Evolutionary conservation across 1,284 basidiomycete genomes (phyloP), one percentile per base, ranked within the genome.

Genomic region (Ceratobasidium papillatum): DNA sequence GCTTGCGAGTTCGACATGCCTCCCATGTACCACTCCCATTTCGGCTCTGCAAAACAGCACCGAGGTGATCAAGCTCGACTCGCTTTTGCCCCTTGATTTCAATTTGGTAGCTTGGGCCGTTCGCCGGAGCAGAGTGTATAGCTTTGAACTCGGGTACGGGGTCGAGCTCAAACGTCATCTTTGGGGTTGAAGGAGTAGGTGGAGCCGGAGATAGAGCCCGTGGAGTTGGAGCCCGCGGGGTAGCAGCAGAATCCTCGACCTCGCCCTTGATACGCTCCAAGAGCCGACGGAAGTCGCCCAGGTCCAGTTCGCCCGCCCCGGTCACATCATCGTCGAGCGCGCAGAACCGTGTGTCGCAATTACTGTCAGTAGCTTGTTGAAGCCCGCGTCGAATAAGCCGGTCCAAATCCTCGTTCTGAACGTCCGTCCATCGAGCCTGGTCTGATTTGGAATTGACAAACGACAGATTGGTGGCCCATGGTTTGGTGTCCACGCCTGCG

Each of bases 401-500:
- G 30, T 76, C 65, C 56, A 76, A 47, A n/a, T 76, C 76, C 22
- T 62, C 61, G 22, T 68, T 72, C 14, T 74, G 74, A n/a, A 45
- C 66, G 22, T 72, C 71, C 68, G 61, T 72, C 76, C 76, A 76
- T 17, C 75, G 64, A 12, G 52, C 47, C 63, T 27, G 38, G 22
- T 69, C 66, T 27, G 25, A 19, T 14, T 30, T 36, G 19, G 66
- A 45, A 3, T 47, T 32, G 66, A 69, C 7, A 32, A 69, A 36
- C 14, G 66, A 56, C 4, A 69, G 54, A 14, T 75, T 74, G 36
- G 71, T 69, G 12, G 71, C 75, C 36, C 75, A 58, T 25, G 75
- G 76, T 54, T 78, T 72, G 27, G 72, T 69, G 68, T 79, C 78
- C 43, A 84, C 80, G 0, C 90, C 90, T 8, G 90, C 89, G 4